phyloP scores from a whole-genome alignment of 495 filamentous ascomycete species.

The Penicillium canariense region DNA sequence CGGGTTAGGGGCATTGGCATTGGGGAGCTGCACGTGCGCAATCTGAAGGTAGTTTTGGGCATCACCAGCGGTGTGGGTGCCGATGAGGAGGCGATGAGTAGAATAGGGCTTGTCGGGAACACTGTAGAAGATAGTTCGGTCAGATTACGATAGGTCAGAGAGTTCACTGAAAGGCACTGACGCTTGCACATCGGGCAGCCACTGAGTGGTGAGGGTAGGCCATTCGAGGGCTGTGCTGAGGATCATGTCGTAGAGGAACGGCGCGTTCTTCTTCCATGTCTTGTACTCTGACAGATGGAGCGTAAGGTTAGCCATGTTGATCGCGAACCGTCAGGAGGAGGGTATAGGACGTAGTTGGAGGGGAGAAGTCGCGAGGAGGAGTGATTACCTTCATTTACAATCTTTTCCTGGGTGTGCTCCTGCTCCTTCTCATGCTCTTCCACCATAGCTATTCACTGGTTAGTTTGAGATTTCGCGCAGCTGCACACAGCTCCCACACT shows the following conservation, averaged over 20 bases:
- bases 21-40: conserved; percentile 86
- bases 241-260: conserved; percentile 97
- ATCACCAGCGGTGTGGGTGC: conserved; percentile 88
- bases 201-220: conserved; percentile 97
- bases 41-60: conserved; percentile 94
- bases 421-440: conserved; percentile 63
- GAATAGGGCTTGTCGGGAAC: conserved; percentile 80
- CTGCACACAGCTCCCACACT: conserved; percentile 4
- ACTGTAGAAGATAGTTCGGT: conserved; percentile 32
- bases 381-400: conserved; percentile 83
- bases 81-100: conserved; percentile 87
- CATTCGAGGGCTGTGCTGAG: conserved; percentile 92
- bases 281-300: conserved; percentile 75
- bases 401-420: conserved; percentile 73
- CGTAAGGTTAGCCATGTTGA: not conserved
- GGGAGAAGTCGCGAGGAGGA: not conserved
- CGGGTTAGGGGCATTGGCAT: conserved; percentile 66
- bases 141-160: not conserved
- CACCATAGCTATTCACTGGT: conserved; percentile 30
- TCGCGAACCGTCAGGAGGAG: not conserved
- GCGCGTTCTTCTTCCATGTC: conserved; percentile 99
- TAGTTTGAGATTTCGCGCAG: conserved; percentile 19
- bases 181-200: conserved; percentile 95
- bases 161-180: conserved; percentile 32
- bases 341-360: not conserved